Evolutionary conservation across 768 basidiomycete genomes (phyloP).

Genomic region (Lepiota subincarnata): DNA sequence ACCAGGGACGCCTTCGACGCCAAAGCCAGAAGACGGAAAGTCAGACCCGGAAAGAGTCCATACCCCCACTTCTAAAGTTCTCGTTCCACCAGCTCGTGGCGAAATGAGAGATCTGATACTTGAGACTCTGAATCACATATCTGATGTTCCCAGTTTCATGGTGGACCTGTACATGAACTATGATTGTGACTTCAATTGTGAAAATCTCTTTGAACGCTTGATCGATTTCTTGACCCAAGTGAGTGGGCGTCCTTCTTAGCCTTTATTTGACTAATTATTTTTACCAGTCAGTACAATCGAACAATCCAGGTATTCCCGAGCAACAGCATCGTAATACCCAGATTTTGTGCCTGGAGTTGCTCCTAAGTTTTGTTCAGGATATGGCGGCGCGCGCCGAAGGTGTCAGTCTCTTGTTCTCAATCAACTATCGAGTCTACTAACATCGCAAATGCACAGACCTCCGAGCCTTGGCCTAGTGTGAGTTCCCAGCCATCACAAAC

Average conservation of each 20-base stretch:
- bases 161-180: conserved; percentile 95
- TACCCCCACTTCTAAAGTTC: conserved; percentile 46
- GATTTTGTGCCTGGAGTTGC: conserved; percentile 80
- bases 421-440: conserved; percentile 12
- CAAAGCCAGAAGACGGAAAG: conserved; percentile 31
- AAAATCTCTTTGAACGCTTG: conserved; percentile 90
- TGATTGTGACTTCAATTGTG: conserved; percentile 95
- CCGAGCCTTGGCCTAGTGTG: conserved; percentile 63
- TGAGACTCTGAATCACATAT: conserved; percentile 80
- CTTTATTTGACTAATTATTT: conserved; percentile 42
- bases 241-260: conserved; percentile 14
- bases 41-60: conserved; percentile 43
- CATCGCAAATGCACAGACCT: conserved; percentile 26
- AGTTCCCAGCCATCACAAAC: conserved; percentile 19
- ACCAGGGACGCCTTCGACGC: conserved; percentile 46
- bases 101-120: conserved; percentile 88
- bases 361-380: conserved; percentile 82
- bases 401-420: conserved; percentile 22
- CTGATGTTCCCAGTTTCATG: conserved; percentile 86
- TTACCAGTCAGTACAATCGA: conserved; percentile 62
- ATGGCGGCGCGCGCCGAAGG: conserved; percentile 67
- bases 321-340: conserved; percentile 77
- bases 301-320: conserved; percentile 37
- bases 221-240: conserved; percentile 88
- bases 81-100: conserved; percentile 74